Base-by-base conservation (phyloP, 306 rosid genomes). In the Purshia tridentata region DNA sequence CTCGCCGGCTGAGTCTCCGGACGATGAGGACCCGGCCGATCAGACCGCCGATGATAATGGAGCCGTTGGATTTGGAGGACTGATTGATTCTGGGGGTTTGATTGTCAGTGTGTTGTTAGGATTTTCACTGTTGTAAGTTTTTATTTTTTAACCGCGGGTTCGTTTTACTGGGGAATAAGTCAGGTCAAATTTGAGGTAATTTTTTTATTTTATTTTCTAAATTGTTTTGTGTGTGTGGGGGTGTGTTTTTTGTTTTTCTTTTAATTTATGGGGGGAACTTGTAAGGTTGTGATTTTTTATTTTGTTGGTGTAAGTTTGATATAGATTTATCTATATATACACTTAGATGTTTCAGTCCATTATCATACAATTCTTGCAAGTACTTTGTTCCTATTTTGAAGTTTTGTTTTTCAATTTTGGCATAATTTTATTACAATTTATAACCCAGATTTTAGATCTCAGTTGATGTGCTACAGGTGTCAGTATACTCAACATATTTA, bases 1-100 rank as follows among this genome's bases (percentile, higher is more conserved):
- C 9, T 8, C 87, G 1, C 83, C 89, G 15, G 78, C 84, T 0
- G 81, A 67, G 1, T 74, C 83, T 4, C 85, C 86, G 14, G 78
- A 67, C 29, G 77, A 9, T 4, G 35, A 29, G 35, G 90, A 83
- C 4, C 72, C 86, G 4, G 93, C 91, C 0, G 97, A 93, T 80
- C 72, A 63, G 62, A 77, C 79, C n/a, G 87, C 88, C 1, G 96
- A 84, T 5, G 85, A 79, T 2, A 82, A 57, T 73, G 83, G 78
- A 8, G 77, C 84, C 6, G 59, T 69, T 53, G 70, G 77, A 47
- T 72, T 73, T 57, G 65, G 75, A 75, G 80, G 88, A 14, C 79
- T 29, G 15, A 76, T 41, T 11, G 77, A 82, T 65, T 47, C 73
- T 42, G 72, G 75, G 9, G 29, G 20, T 56, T 44, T 66, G 45